Conservation (phyloP, 1,139 yeast genomes). For the Pichia sp. region DNA sequence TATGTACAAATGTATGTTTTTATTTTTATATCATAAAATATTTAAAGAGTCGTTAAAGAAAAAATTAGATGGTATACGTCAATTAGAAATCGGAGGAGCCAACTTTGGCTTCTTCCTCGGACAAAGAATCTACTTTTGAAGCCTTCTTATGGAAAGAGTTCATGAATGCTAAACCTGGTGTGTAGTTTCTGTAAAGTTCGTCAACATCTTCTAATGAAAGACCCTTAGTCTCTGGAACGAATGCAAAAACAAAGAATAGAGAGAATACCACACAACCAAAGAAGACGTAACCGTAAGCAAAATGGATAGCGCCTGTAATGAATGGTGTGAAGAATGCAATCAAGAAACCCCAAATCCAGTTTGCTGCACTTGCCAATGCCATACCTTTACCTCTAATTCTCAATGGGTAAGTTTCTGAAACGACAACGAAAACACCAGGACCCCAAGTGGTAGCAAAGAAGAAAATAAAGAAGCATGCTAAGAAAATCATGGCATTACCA, state of each 20-base stretch:
- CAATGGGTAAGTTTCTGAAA: constrained; percentile 73
- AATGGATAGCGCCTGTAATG: constrained; percentile 46
- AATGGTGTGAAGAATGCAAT: constrained; percentile 73
- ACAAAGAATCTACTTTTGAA: neutral
- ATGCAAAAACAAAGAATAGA: constrained; percentile 54
- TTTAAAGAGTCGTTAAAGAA: neutral
- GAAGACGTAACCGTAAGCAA: constrained; percentile 69
- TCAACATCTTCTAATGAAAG: constrained; percentile 69
- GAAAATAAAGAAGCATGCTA: constrained; percentile 73
- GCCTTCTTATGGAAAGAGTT: constrained; percentile 6
- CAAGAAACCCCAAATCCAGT: constrained; percentile 75
- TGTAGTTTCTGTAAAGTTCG: constrained; percentile 42
- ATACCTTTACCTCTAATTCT: constrained; percentile 76
- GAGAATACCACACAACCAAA: constrained; percentile 60
- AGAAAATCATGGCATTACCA: constrained; percentile 71
- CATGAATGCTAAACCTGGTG: constrained; percentile 28
- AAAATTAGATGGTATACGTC: neutral
- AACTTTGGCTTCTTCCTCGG: constrained; percentile 6
- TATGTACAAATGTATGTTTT: no score
- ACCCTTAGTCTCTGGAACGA: constrained; percentile 70
- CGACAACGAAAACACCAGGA: constrained; percentile 71
- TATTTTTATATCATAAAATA: no score
- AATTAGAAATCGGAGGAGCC: neutral
- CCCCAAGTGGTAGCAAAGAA: constrained; percentile 87
- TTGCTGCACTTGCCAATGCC: constrained; percentile 66